phyloP scores from a whole-genome alignment of 2,329 filamentous ascomycete species.

The Clonostachys rhizophaga region DNA sequence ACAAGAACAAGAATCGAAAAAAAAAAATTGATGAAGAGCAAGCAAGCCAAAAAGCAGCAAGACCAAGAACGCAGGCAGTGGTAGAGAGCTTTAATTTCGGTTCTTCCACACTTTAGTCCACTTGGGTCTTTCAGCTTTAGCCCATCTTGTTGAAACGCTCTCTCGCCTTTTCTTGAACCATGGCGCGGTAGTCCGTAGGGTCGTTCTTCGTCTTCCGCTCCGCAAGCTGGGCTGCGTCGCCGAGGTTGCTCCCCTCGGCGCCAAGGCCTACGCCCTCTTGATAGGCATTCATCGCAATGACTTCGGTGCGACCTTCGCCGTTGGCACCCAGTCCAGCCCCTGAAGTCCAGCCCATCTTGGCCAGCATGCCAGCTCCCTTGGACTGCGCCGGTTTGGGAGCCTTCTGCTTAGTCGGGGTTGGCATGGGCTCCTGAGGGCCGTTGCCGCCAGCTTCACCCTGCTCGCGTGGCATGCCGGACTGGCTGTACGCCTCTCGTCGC shows the following conservation, averaged over 20 bases:
- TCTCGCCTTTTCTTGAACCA: conserved; percentile 61
- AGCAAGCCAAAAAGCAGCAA: too few relatives aligned
- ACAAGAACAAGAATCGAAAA: too few relatives aligned
- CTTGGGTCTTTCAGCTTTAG: not conserved
- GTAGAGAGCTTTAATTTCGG: too few relatives aligned
- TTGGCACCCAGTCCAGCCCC: conserved; percentile 62
- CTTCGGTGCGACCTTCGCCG: conserved; percentile 58
- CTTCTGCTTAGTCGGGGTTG: conserved; percentile 11
- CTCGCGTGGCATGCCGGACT: conserved; percentile 30
- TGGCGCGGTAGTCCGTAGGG: conserved; percentile 59
- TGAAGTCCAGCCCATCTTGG: conserved; percentile 69
- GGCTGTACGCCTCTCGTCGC: conserved; percentile 57
- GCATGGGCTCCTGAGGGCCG: conserved; percentile 14
- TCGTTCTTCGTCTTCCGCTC: conserved; percentile 54
- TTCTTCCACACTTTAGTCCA: too few relatives aligned
- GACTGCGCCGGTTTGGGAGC: conserved; percentile 33
- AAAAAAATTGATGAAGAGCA: too few relatives aligned
- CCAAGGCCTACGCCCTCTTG: conserved; percentile 65
- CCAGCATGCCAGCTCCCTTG: conserved; percentile 63
- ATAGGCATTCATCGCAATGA: conserved; percentile 61
- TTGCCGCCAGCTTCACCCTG: conserved; percentile 8
- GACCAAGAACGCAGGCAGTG: too few relatives aligned
- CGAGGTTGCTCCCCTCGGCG: conserved; percentile 63
- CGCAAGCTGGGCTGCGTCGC: conserved; percentile 62
- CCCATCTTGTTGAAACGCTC: conserved; percentile 58